Evolutionary conservation across 192 early-diverging fungal genomes (phyloP), one percentile per base, ranked within the genome.

Genomic region (Dissophora ornata): DNA sequence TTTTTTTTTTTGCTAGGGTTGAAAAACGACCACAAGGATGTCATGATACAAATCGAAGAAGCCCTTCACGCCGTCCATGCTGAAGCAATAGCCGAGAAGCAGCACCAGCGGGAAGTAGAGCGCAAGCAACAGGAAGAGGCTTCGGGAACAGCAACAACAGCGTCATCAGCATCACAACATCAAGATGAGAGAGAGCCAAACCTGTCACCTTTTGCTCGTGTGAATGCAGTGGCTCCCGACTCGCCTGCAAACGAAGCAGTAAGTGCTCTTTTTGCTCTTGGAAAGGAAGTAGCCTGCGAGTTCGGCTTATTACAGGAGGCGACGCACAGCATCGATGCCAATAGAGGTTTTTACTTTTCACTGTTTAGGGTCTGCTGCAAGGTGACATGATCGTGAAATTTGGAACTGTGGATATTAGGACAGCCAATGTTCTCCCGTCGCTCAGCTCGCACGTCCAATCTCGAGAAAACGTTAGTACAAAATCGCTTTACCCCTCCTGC

Each of bases 141-240:
- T 10, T 21, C 21, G 22, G 21, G 45, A 46, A n/a, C 25, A 59
- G 42, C 40, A 21, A 30, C 49, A 38, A 19, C 50, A 16, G 24
- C 47, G 16, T 46, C 38, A 34, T 51, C 71, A 47, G 21, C 48
- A 45, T 47, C 50, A 36, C 53, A 33, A 1, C 34, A 45, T n/a
- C 44, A 45, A 8, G n/a, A n/a, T n/a, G n/a, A n/a, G n/a, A n/a
- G n/a, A n/a, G n/a, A n/a, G n/a, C n/a, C n/a, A n/a, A n/a, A n/a
- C n/a, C n/a, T 67, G 19, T 9, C 26, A 16, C 81, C 86, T 0
- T 88, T 88, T 69, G 86, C 86, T 16, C 69, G 79, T 18, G 81
- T 88, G 9, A 86, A 86, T 57, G 81, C 80, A 3, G 80, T 88
- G n/a, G 82, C 86, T 47, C 86, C 86, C 9, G 86, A 84, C 53